These are phyloP conservation scores for Quercus mongolica DNA, from an alignment of 306 rosid genomes.

Conservation along the genomic window DNA sequence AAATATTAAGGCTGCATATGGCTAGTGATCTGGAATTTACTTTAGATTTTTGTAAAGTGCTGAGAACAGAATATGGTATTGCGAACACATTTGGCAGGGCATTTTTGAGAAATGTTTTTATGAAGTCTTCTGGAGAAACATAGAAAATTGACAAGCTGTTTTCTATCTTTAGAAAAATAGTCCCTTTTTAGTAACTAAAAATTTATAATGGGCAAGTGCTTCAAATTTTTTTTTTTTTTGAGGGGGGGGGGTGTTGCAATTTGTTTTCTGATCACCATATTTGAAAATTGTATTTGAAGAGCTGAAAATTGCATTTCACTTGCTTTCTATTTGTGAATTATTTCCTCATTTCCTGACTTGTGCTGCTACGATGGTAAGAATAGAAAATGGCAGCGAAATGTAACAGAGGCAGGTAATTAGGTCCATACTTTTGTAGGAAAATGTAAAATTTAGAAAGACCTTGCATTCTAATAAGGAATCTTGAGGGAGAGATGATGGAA, in stretches of 20 bases:
- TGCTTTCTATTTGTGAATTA: too few relatives aligned
- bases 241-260: neutral
- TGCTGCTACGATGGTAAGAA: neutral
- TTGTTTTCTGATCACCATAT: neutral
- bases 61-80: neutral
- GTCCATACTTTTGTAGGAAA: neutral
- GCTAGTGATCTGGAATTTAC: neutral
- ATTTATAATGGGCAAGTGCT: neutral
- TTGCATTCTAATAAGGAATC: too few relatives aligned
- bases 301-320: neutral
- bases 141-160: neutral
- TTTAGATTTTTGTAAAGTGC: neutral
- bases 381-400: neutral
- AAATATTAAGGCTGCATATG: neutral
- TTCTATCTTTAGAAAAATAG: neutral
- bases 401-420: neutral
- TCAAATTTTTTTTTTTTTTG: neutral
- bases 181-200: neutral
- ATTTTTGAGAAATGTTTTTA: neutral
- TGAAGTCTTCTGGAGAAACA: neutral
- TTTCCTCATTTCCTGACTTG: too few relatives aligned
- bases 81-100: neutral
- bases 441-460: neutral
- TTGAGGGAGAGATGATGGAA: neutral
- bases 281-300: neutral